phyloP scores from a whole-genome alignment of 2,329 filamentous ascomycete species.

The Arthrinium phaeospermum region DNA sequence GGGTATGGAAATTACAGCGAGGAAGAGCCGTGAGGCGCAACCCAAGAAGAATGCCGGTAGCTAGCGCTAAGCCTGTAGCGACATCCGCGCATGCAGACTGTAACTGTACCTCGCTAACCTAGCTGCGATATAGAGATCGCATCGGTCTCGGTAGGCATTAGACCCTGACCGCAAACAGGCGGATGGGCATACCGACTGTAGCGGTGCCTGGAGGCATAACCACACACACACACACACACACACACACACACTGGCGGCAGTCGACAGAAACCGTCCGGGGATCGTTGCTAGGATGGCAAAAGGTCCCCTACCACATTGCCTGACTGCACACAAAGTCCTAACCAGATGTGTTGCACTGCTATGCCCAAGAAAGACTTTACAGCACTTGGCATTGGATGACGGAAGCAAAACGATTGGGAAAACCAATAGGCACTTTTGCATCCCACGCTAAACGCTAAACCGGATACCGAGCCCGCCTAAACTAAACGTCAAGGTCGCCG shows the following conservation, averaged over 20 bases:
- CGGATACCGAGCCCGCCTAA: constrained; percentile 9
- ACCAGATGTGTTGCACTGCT: not conserved
- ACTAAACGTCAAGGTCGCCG: constrained; percentile 8
- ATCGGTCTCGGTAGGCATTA: not conserved
- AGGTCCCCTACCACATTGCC: not conserved
- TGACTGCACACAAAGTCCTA: too few relatives aligned
- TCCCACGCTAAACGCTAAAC: constrained; percentile 2
- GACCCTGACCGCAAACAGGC: not conserved
- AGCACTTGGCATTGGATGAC: not conserved
- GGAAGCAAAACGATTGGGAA: not conserved
- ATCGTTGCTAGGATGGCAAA: constrained; percentile 2
- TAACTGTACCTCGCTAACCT: not conserved
- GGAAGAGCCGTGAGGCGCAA: constrained; percentile 39
- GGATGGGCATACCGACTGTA: not conserved
- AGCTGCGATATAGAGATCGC: not conserved
- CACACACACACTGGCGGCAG: not conserved
- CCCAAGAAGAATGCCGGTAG: constrained; percentile 21
- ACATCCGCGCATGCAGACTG: constrained; percentile 7
- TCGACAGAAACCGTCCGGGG: not conserved
- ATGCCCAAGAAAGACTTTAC: too few relatives aligned
- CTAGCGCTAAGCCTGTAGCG: constrained; percentile 2
- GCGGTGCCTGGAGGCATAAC: not conserved
- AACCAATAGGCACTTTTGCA: not conserved
- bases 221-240: not conserved
- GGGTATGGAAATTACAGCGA: constrained; percentile 38